Evolutionary conservation across 495 filamentous ascomycete genomes (phyloP), one percentile per base, ranked within the genome.

Genomic region (Diplogelasinospora grovesii): DNA sequence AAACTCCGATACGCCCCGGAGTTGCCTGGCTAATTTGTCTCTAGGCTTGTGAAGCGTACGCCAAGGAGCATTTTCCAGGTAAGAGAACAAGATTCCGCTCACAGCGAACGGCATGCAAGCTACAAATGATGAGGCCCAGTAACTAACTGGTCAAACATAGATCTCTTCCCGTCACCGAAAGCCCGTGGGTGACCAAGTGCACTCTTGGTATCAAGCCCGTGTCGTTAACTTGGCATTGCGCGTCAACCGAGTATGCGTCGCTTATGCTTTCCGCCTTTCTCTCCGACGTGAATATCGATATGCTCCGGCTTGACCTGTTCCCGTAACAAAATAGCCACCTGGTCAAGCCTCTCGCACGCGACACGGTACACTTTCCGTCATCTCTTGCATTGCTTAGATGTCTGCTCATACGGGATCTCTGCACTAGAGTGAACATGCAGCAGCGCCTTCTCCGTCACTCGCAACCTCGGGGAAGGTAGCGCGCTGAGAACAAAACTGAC

Each of bases 1-100:
- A n/a, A n/a, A n/a, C n/a, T n/a, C n/a, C n/a, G n/a, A n/a, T n/a
- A n/a, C n/a, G n/a, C n/a, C n/a, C n/a, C n/a, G n/a, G n/a, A n/a
- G n/a, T n/a, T n/a, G n/a, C n/a, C n/a, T n/a, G n/a, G n/a, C n/a
- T n/a, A n/a, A n/a, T n/a, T n/a, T n/a, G n/a, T n/a, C n/a, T n/a
- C n/a, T n/a, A n/a, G n/a, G 90, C 92, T 22, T 98, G 92, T 68
- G 92, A 98, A 57, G 89, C 95, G 60, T 97, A 94, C 63, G 92
- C 92, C 24, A 98, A 95, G 63, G 92, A 98, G 63, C 83, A 96
- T 64, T 96, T 94, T 57, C 83, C 69, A 23, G 69, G 52, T 54
- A 49, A 11, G 45, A 4, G n/a, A n/a, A n/a, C n/a, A n/a, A n/a
- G n/a, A n/a, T n/a, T n/a, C n/a, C n/a, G n/a, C n/a, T n/a, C n/a